phyloP scores from a whole-genome alignment of 169 alveolate species.

The Cryptosporidium ubiquitum region DNA sequence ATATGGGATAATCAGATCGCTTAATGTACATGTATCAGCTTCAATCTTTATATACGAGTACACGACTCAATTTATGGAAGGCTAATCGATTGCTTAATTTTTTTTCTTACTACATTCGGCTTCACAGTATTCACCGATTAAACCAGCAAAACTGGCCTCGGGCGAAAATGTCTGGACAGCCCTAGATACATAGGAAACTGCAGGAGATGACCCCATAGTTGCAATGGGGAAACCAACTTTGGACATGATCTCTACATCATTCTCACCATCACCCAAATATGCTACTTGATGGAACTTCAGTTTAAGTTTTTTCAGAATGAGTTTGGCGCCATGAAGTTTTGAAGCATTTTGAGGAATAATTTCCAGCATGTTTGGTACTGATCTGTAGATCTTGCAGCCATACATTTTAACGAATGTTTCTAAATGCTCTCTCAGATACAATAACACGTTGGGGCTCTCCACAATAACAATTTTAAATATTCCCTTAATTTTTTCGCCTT shows the following conservation, averaged over 20 bases:
- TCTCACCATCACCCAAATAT: conserved; percentile 61
- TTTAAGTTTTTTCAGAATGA: conserved; percentile 19
- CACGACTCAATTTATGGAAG: conserved; percentile 78
- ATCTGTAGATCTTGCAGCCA: conserved; percentile 39
- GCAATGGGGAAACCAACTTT: conserved; percentile 56
- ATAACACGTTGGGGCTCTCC: conserved; percentile 6
- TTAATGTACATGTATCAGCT: conserved; percentile 94
- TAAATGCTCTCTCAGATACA: conserved; percentile 18
- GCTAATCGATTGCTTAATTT: neutral
- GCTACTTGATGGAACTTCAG: conserved; percentile 8
- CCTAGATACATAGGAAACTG: conserved; percentile 42
- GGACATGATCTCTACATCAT: conserved; percentile 47
- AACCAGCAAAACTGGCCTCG: conserved; percentile 8
- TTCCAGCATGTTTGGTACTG: conserved; percentile 54
- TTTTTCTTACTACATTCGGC: conserved; percentile 9
- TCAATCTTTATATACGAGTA: conserved; percentile 90
- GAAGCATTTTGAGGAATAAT: conserved; percentile 56
- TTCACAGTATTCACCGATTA: conserved; percentile 26
- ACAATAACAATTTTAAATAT: conserved; percentile 40
- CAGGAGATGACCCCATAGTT: conserved; percentile 24
- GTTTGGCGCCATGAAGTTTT: conserved; percentile 1
- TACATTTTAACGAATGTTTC: conserved; percentile 46
- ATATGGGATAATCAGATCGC: conserved; percentile 89
- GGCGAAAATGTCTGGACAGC: conserved; percentile 12
- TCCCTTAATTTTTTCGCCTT: conserved; percentile 36